phyloP scores from a whole-genome alignment of 75 land plant genomes.

The Larix kaempferi region DNA sequence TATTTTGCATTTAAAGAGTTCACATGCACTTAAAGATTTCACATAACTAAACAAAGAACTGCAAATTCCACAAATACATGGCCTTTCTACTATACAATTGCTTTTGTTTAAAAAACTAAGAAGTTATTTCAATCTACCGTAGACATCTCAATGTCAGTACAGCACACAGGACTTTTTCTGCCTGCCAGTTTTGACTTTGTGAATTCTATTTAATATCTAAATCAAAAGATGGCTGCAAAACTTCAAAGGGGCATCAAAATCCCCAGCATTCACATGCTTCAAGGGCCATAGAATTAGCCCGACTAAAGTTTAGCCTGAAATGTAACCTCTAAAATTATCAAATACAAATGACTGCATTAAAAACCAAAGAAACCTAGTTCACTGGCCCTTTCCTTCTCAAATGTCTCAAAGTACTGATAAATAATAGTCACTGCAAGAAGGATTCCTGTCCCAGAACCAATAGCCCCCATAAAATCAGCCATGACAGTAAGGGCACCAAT shows the following conservation, averaged over 20 bases:
- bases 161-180: neutral
- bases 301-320: neutral
- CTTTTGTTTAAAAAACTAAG: too few relatives aligned
- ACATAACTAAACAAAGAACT: too few relatives aligned
- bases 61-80: too few relatives aligned
- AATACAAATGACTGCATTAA: conserved; percentile 8
- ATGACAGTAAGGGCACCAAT: conserved; percentile 83
- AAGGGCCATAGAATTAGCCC: neutral
- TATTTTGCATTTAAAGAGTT: too few relatives aligned
- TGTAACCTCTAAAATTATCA: neutral
- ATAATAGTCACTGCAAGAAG: conserved; percentile 78
- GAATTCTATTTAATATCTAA: neutral
- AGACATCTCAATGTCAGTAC: conserved; percentile 6
- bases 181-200: neutral
- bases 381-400: conserved; percentile 63
- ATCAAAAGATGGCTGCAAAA: conserved; percentile 8
- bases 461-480: conserved; percentile 86
- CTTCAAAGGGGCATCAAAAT: conserved; percentile 1
- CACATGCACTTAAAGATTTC: too few relatives aligned
- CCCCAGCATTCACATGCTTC: conserved; percentile 9
- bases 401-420: conserved; percentile 85
- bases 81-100: too few relatives aligned
- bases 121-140: too few relatives aligned
- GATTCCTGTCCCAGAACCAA: conserved; percentile 85
- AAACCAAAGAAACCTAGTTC: conserved; percentile 64